These are phyloP conservation scores for Calonectria henricotiae DNA, from an alignment of 2,329 filamentous ascomycete species.

Conservation along the genomic window DNA sequence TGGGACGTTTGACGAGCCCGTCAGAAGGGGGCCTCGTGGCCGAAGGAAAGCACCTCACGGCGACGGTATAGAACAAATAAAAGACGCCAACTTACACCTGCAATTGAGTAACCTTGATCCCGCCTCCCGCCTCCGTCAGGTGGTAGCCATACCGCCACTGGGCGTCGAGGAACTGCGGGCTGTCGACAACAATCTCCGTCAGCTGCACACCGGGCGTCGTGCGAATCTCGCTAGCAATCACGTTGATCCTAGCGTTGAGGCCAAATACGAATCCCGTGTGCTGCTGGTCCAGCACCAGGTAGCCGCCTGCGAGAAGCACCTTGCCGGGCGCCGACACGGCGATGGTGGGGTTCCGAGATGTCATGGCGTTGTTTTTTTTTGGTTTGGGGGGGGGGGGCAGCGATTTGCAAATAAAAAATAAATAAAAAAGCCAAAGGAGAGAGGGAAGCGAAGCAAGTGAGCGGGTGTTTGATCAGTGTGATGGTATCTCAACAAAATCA, in stretches of 20 bases:
- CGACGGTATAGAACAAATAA: not conserved
- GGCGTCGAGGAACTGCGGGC: slow-evolving; percentile 91
- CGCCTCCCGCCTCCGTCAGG: slow-evolving; percentile 79
- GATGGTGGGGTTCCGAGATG: slow-evolving; percentile 57
- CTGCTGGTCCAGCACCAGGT: slow-evolving; percentile 90
- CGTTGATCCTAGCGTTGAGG: slow-evolving; percentile 78
- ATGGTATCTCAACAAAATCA: not conserved
- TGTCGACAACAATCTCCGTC: slow-evolving; percentile 86
- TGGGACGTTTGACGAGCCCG: slow-evolving; percentile 11
- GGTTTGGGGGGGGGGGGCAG: not conserved
- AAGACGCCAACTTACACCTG: slow-evolving; percentile 76
- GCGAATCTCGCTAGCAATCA: slow-evolving; percentile 72
- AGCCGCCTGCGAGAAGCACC: slow-evolving; percentile 94
- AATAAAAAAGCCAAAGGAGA: not conserved
- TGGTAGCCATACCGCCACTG: slow-evolving; percentile 91
- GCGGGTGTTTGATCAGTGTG: too few relatives aligned
- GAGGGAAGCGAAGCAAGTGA: not conserved
- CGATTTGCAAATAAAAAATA: not conserved
- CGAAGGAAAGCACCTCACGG: not conserved
- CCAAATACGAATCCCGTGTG: slow-evolving; percentile 85
- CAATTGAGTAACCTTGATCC: slow-evolving; percentile 85
- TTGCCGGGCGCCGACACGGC: slow-evolving; percentile 95
- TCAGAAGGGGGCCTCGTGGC: not conserved
- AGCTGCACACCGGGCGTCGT: slow-evolving; percentile 76
- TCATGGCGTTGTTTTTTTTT: slow-evolving; percentile 38